Evolutionary conservation across 768 basidiomycete genomes (phyloP).

Genomic region (Fomitopsis serialis): DNA sequence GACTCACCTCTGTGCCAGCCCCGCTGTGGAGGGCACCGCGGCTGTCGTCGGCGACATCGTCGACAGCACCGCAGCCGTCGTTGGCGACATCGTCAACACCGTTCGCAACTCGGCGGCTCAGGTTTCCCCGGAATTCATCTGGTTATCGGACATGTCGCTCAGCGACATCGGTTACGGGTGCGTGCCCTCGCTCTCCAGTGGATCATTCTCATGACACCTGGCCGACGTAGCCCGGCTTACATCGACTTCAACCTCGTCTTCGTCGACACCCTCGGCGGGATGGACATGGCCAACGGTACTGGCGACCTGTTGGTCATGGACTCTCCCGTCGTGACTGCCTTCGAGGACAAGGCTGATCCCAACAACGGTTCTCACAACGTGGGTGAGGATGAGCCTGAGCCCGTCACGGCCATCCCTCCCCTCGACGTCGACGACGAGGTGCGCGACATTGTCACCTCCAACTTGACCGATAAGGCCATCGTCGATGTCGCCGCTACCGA

Average conservation of each 20-base stretch:
- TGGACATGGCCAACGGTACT: too few relatives aligned
- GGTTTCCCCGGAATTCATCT: neutral
- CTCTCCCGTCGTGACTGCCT: too few relatives aligned
- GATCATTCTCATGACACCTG: too few relatives aligned
- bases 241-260: too few relatives aligned
- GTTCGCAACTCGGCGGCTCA: neutral
- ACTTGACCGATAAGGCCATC: neutral
- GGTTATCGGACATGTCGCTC: neutral
- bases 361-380: too few relatives aligned
- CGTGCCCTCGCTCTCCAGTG: neutral
- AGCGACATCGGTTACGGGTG: neutral
- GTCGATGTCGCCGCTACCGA: neutral
- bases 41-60: neutral
- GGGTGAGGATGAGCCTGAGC: too few relatives aligned
- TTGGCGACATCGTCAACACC: neutral
- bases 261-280: too few relatives aligned
- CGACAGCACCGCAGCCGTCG: neutral
- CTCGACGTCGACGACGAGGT: neutral
- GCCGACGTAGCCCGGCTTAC: too few relatives aligned
- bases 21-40: neutral
- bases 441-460: neutral
- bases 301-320: too few relatives aligned
- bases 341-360: too few relatives aligned
- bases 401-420: too few relatives aligned
- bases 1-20: neutral